Evolutionary conservation across 169 alveolate genomes (phyloP), one percentile per base, ranked within the genome.

Genomic region (Eimeria falciformis): DNA sequence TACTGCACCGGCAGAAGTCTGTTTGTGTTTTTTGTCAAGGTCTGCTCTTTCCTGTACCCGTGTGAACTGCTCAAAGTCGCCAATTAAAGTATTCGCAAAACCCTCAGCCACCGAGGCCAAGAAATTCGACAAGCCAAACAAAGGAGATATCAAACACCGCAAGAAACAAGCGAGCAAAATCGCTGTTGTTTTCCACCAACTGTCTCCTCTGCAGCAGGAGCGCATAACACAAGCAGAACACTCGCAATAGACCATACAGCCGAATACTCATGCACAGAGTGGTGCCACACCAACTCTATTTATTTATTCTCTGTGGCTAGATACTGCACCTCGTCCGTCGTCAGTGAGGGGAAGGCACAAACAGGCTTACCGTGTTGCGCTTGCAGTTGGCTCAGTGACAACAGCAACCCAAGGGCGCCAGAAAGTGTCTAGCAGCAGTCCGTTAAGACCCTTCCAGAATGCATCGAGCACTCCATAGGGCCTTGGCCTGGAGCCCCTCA

Each of bases 391-490:
- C 12, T 93, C 97, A 92, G 91, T 93, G 45, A 86, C 96, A 9
- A 97, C 82, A 53, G 96, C 94, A 43, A 95, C 95, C 99, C 99
- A 97, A 3, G 99, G 99, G 53, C 95, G 94, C 93, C 95, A 95
- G 78, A 97, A 96, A 47, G 97, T 95, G 92, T 97, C 99, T 46
- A 96, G 92, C 18, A 97, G 56, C 58, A 97, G 69, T 6, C 98
- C 98, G 92, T 96, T 96, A 43, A 97, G 90, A 37, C 98, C 98
- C 73, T 97, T 93, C 97, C 98, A 96, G 53, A 97, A 81, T 0
- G 98, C 98, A 92, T 97, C 99, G 53, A 97, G 94, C 37, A 97
- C 95, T 69, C 98, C 97, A 17, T 96, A 94, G 23, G 99, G 98
- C 81, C 97, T 87, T 2, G 98, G 97, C 86, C 97, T 86, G 33